A percentile compares a stretch with the other conserved stretches of the same genome.
Conservation (phyloP, 352 stramenopile species). For the Pythium volutum region DNA sequence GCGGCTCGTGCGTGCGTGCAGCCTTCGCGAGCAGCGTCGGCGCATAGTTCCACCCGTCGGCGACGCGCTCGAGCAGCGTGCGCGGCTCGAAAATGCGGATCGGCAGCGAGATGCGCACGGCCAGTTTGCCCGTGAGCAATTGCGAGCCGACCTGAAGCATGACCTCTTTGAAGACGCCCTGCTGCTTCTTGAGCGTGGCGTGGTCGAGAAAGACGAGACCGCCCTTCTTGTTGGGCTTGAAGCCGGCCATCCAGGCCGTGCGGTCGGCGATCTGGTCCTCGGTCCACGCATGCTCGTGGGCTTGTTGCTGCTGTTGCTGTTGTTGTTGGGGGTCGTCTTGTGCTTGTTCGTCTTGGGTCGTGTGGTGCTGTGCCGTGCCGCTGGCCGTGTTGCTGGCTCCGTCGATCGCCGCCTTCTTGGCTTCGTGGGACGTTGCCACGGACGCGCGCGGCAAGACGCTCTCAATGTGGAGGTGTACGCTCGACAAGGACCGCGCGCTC, state of each 20-base stretch:
- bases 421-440: conserved; percentile 28
- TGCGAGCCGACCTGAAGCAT: conserved; percentile 75
- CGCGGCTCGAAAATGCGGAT: conserved; percentile 77
- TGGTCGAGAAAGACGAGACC: conserved; percentile 63
- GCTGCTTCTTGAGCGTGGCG: conserved; percentile 71
- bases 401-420: conserved; percentile 23
- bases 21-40: conserved; percentile 75
- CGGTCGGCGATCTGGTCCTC: conserved; percentile 50
- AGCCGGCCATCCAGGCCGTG: conserved; percentile 53
- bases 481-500: conserved; percentile 33
- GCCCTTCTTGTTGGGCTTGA: conserved; percentile 71
- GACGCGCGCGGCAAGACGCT: conserved; percentile 45
- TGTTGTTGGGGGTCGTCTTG: conserved; percentile 1
- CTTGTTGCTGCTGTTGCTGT: conserved; percentile 2
- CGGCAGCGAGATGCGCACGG: conserved; percentile 66
- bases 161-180: conserved; percentile 78
- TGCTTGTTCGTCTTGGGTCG: conserved; percentile 9
- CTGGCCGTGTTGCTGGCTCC: conserved; percentile 5
- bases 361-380: not conserved
- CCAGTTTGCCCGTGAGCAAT: conserved; percentile 62
- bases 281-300: conserved; percentile 35
- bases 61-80: conserved; percentile 69
- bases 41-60: conserved; percentile 72
- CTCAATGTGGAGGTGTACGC: conserved; percentile 55
- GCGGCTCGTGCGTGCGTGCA: conserved; percentile 42